Percentiles rank a stretch among this genome's conserved stretches.
Evolutionary conservation across 1,284 basidiomycete genomes (phyloP).

Genomic region (Limonomyces culmigenus): DNA sequence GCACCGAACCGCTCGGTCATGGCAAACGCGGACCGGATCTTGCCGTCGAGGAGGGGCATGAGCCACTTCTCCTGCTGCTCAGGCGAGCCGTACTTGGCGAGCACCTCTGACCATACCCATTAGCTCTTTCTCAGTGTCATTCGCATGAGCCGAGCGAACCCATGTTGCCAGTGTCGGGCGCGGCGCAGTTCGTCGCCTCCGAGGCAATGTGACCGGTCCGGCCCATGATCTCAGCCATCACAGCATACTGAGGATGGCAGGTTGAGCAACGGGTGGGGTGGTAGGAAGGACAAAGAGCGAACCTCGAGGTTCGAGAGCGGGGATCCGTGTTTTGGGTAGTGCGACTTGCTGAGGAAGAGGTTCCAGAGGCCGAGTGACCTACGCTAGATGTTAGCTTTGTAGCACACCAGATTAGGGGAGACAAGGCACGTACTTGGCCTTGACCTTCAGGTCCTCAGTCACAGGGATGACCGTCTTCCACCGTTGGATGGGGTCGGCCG

Average conservation of each 20-base stretch:
- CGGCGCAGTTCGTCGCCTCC: constrained; percentile 82
- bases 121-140: not conserved
- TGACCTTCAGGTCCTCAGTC: constrained; percentile 74
- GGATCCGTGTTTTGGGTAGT: constrained; percentile 83
- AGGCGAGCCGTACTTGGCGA: constrained; percentile 81
- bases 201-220: constrained; percentile 70
- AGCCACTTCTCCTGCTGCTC: constrained; percentile 91
- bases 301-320: constrained; percentile 88
- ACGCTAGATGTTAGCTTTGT: too few relatives aligned
- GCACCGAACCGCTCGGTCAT: constrained; percentile 87
- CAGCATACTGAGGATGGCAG: constrained; percentile 59
- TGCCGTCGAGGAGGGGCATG: constrained; percentile 73
- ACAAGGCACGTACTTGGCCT: too few relatives aligned
- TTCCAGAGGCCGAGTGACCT: constrained; percentile 90
- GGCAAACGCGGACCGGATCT: constrained; percentile 85
- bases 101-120: constrained; percentile 85
- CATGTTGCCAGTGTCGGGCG: constrained; percentile 95
- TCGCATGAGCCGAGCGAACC: too few relatives aligned
- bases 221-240: constrained; percentile 92
- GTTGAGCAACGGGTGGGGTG: not conserved
- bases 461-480: constrained; percentile 80
- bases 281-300: constrained; percentile 7
- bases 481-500: constrained; percentile 54
- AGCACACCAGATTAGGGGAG: too few relatives aligned
- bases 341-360: constrained; percentile 85